These are phyloP conservation scores for Neurospora discreta DNA, from an alignment of 495 filamentous ascomycete species.

Conservation along the genomic window DNA sequence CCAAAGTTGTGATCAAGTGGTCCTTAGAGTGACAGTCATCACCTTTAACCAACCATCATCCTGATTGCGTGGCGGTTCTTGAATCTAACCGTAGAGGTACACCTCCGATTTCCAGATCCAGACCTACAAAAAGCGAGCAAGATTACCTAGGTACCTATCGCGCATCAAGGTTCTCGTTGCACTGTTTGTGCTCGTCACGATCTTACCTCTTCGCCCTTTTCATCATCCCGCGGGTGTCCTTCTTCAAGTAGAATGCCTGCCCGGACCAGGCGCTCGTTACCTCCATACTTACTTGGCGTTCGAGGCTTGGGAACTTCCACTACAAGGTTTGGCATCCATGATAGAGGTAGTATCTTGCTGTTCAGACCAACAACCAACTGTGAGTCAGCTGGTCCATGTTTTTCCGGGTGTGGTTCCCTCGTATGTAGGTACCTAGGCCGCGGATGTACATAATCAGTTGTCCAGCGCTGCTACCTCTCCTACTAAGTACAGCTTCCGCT, in stretches of 20 bases:
- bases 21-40: neutral
- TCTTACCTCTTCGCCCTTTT: neutral
- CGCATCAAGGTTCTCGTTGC: neutral
- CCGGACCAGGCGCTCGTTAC: neutral
- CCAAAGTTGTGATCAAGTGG: neutral
- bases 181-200: neutral
- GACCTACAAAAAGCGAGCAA: neutral
- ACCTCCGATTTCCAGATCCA: neutral
- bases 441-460: neutral
- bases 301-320: neutral
- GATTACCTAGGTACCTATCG: neutral
- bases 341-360: neutral
- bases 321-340: neutral
- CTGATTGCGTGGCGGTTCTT: neutral
- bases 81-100: neutral
- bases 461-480: neutral
- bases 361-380: neutral
- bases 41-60: neutral
- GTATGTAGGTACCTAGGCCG: too few species aligned
- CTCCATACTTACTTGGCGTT: neutral
- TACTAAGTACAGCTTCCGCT: neutral
- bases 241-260: neutral
- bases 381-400: neutral
- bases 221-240: neutral
- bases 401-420: neutral